phyloP scores from a whole-genome alignment of 139 green algal genomes.

The Chlamydomonas applanata region DNA sequence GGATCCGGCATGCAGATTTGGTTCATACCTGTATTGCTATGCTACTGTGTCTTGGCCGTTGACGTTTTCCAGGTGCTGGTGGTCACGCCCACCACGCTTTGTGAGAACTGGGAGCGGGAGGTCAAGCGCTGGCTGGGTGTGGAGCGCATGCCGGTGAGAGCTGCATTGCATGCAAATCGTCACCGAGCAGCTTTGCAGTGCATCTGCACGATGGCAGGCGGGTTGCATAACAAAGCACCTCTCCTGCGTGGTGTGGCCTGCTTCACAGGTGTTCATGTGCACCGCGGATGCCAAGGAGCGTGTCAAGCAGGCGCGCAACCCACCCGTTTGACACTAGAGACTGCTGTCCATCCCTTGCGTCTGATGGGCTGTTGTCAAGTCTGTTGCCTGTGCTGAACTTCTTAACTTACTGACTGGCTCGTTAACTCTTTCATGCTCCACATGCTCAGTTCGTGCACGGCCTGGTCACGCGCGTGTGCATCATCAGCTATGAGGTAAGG shows the following conservation, averaged over 20 bases:
- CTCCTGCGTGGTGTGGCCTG: not conserved
- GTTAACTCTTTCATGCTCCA: too few relatives aligned
- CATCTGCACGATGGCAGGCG: not conserved
- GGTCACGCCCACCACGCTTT: conserved; percentile 69
- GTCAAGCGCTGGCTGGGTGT: conserved; percentile 83
- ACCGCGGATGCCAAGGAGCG: not conserved
- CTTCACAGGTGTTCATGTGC: not conserved
- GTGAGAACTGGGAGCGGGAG: conserved; percentile 77
- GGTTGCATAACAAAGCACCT: not conserved
- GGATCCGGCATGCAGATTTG: too few relatives aligned
- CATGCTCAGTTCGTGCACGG: conserved; percentile 13
- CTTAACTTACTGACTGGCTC: too few relatives aligned
- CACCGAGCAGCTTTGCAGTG: not conserved
- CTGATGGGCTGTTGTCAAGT: too few relatives aligned
- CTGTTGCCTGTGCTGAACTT: too few relatives aligned
- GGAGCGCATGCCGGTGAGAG: conserved; percentile 55
- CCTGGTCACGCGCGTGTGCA: conserved; percentile 21
- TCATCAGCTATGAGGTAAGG: conserved; percentile 30
- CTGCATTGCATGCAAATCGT: not conserved
- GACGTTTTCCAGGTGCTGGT: conserved; percentile 57
- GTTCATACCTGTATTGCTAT: too few relatives aligned
- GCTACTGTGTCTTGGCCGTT: not conserved
- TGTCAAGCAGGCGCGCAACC: not conserved
- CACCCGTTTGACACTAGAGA: not conserved
- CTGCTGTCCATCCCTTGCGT: too few relatives aligned